Percentiles rank a stretch among this genome's conserved stretches.
phyloP scores from a whole-genome alignment of 1,284 basidiomycete species.

The Boletus smithii region DNA sequence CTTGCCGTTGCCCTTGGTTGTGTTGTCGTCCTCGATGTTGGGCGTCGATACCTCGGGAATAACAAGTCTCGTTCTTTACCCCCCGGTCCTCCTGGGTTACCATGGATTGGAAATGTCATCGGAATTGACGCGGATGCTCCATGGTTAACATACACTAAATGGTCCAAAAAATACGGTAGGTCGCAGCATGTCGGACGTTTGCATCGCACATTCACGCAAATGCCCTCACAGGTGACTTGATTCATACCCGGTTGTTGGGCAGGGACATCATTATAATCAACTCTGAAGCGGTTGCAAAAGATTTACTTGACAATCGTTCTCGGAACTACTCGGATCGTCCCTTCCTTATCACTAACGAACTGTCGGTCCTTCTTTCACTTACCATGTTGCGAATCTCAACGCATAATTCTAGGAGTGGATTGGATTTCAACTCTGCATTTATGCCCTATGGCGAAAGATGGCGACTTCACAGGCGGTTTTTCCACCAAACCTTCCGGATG shows the following conservation, averaged over 20 bases:
- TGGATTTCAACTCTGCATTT: slow-evolving; percentile 2
- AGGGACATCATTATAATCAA: slow-evolving; percentile 8
- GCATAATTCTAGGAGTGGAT: not conserved
- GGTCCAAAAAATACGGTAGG: not conserved
- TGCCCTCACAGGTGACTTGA: not conserved
- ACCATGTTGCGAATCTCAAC: too few species aligned
- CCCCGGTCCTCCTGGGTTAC: slow-evolving; percentile 12
- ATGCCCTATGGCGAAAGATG: slow-evolving; percentile 12
- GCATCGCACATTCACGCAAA: not conserved
- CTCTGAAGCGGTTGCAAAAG: slow-evolving; percentile 8
- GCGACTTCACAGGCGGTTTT: slow-evolving; percentile 15
- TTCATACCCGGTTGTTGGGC: slow-evolving; percentile 4
- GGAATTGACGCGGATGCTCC: slow-evolving; percentile 12
- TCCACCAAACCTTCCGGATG: slow-evolving; percentile 5
- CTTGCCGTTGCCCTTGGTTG: not conserved
- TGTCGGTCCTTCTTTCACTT: not conserved
- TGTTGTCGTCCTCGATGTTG: not conserved
- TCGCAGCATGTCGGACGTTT: not conserved
- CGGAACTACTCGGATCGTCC: slow-evolving; percentile 6
- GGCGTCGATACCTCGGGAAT: not conserved
- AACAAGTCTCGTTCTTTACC: not conserved
- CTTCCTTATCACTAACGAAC: not conserved
- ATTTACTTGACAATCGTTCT: slow-evolving; percentile 12
- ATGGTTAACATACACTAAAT: slow-evolving; percentile 18
- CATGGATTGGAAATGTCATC: slow-evolving; percentile 9